Percentiles rank a stretch among this genome's conserved stretches.
Conservation (phyloP, 805 yeast genomes). For the Kodamaea nitidulidarum region DNA sequence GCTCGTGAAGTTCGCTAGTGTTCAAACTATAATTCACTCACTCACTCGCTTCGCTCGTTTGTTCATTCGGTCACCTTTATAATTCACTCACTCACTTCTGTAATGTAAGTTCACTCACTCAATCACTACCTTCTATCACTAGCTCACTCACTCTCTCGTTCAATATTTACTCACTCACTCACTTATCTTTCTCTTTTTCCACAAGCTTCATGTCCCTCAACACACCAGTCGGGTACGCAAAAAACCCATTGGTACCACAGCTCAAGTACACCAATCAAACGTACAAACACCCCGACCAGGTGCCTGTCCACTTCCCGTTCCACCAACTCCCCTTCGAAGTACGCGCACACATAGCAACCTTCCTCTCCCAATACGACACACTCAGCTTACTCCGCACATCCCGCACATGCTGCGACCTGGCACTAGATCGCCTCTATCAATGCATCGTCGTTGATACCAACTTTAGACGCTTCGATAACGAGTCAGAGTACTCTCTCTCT, state of each 20-base stretch:
- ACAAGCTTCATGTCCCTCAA: constrained; percentile 10
- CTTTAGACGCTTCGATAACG: constrained; percentile 30
- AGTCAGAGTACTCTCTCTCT: constrained; percentile 16
- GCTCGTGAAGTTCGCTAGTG: no score
- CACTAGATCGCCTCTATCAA: constrained; percentile 35
- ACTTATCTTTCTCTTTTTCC: no score
- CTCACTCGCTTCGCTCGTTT: no score
- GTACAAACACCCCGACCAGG: background rate
- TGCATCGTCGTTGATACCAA: constrained; percentile 36
- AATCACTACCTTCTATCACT: no score
- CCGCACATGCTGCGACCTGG: constrained; percentile 25
- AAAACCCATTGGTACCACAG: constrained; percentile 15
- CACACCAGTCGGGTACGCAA: constrained; percentile 22
- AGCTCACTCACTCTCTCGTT: no score
- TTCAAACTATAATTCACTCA: no score
- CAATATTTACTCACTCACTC: no score
- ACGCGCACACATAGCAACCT: constrained; percentile 25
- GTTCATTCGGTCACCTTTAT: no score
- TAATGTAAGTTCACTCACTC: no score
- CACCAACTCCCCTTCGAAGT: constrained; percentile 38
- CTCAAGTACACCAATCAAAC: background rate
- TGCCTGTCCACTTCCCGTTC: constrained; percentile 10
- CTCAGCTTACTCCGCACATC: constrained; percentile 28
- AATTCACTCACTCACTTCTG: no score
- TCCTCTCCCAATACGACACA: constrained; percentile 37